These are phyloP conservation scores for Coemansia sp. DNA, from an alignment of 192 early-diverging fungal genomes.

Conservation along the genomic window DNA sequence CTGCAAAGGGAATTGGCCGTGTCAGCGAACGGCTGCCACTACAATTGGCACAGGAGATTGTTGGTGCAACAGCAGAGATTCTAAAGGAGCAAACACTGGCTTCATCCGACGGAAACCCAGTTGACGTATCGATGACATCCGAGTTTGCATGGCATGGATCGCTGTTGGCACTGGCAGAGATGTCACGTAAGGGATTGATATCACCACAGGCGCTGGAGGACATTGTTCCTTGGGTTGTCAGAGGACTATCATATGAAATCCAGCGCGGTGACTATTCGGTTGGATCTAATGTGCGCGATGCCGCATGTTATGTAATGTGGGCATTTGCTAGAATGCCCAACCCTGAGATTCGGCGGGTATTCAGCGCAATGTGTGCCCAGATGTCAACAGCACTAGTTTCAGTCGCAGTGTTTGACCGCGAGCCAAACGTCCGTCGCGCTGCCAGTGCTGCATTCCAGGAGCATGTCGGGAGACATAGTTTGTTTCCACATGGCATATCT, in stretches of 20 bases:
- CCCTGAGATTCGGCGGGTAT: slow-evolving; percentile 49
- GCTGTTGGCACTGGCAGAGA: slow-evolving; percentile 86
- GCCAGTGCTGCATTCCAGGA: slow-evolving; percentile 97
- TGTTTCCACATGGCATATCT: slow-evolving; percentile 92
- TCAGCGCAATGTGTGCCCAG: slow-evolving; percentile 60
- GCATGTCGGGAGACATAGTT: slow-evolving; percentile 85
- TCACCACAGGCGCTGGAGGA: slow-evolving; percentile 67
- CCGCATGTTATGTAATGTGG: slow-evolving; percentile 97
- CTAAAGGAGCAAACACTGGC: slow-evolving; percentile 78
- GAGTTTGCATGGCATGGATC: slow-evolving; percentile 95
- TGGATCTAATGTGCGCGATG: slow-evolving; percentile 92
- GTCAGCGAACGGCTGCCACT: slow-evolving; percentile 76
- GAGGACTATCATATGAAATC: slow-evolving; percentile 85
- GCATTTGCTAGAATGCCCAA: slow-evolving; percentile 92
- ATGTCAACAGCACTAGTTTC: slow-evolving; percentile 77
- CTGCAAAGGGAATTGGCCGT: slow-evolving; percentile 94
- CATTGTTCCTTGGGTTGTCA: slow-evolving; percentile 77
- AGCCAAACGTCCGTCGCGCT: slow-evolving; percentile 89
- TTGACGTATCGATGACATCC: slow-evolving; percentile 73
- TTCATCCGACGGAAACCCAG: slow-evolving; percentile 31
- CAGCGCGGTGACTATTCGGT: slow-evolving; percentile 87
- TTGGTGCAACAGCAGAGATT: slow-evolving; percentile 70
- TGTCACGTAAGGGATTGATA: slow-evolving; percentile 82
- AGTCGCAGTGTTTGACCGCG: slow-evolving; percentile 86
- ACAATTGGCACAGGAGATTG: slow-evolving; percentile 80